Base-by-base conservation (phyloP, 1,139 yeast genomes). In the Kodamaea plutei region DNA sequence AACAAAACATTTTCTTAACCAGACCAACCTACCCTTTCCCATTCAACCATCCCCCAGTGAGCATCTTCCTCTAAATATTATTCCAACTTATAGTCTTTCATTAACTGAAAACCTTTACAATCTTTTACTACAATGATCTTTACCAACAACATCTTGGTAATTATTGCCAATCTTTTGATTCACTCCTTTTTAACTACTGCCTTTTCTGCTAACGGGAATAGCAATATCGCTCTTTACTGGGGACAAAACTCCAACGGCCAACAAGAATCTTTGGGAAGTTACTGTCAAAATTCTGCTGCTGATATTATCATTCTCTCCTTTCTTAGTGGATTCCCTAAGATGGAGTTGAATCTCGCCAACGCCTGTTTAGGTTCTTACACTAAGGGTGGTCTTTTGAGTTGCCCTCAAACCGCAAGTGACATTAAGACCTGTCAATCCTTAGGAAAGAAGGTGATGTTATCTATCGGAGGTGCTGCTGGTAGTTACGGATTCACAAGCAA, bases 391-490 rank as follows among this genome's bases (percentile, higher is more conserved):
- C 55, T 78, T 25, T 58, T 74, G 40, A 69, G 76, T 38, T 84
- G 91, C 57, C 60, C 76, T 20, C 56, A 64, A 23, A 79, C 84
- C 38, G 94, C 79, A n/a, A 51, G 61, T 18, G 96, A 87, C 53
- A 88, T 89, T 50, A 51, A 70, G 44, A 73, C 81, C n/a, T 91
- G 98, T 62, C 98, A 91, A 61, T 41, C 61, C 4, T 54, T 69
- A 15, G 97, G 96, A 31, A 84, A 83, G 48, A 79, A 78, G 43
- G 79, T 89, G 9, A 56, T 89, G 28, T 66, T 89, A 12, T 87
- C 96, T 0, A 56, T 89, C 45, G 97, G 97, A 38, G 97, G 97
- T 50, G 85, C 93, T 10, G 51, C 76, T 30, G 96, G 96, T 20
- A 45, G 70, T 16, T 88, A 88, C 50, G 93, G 95, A 0, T 84